These are phyloP conservation scores for Hura crepitans DNA, from an alignment of 441 rosid species.

Conservation along the genomic window DNA sequence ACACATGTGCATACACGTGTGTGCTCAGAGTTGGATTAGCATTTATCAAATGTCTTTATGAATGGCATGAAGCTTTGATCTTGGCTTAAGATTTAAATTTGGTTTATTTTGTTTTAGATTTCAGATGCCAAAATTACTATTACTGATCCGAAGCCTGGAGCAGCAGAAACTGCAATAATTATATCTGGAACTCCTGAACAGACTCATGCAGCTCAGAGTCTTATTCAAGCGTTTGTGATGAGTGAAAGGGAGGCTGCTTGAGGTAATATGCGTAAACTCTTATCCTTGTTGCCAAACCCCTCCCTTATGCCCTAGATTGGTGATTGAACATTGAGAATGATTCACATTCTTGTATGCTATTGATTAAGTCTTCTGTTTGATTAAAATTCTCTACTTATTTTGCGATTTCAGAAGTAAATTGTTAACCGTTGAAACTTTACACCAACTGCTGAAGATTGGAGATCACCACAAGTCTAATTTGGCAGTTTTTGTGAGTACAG, in stretches of 20 bases:
- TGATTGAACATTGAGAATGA: conserved; percentile 10
- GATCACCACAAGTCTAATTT: conserved; percentile 18
- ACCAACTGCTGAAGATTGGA: conserved; percentile 24
- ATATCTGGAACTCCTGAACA: conserved; percentile 89
- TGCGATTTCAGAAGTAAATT: conserved; percentile 14
- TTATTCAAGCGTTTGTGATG: conserved; percentile 78
- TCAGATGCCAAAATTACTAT: conserved; percentile 68
- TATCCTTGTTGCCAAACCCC: neutral
- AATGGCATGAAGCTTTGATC: neutral
- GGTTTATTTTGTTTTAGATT: conserved; percentile 33
- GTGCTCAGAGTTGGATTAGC: neutral
- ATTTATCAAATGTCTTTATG: neutral
- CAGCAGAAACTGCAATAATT: conserved; percentile 52
- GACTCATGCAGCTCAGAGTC: conserved; percentile 81
- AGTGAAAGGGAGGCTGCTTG: conserved; percentile 52
- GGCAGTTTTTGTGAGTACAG: conserved; percentile 26
- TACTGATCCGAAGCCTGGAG: conserved; percentile 56
- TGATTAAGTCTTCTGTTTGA: neutral
- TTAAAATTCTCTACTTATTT: conserved; percentile 8
- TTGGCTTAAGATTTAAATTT: conserved; percentile 9
- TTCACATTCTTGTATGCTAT: neutral
- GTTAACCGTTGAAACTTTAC: conserved; percentile 12
- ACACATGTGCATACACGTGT: neutral
- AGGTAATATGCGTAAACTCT: conserved; percentile 12
- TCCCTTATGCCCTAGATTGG: neutral